Base-by-base conservation (phyloP, 495 filamentous ascomycete species). In the Penicillium paxilli region DNA sequence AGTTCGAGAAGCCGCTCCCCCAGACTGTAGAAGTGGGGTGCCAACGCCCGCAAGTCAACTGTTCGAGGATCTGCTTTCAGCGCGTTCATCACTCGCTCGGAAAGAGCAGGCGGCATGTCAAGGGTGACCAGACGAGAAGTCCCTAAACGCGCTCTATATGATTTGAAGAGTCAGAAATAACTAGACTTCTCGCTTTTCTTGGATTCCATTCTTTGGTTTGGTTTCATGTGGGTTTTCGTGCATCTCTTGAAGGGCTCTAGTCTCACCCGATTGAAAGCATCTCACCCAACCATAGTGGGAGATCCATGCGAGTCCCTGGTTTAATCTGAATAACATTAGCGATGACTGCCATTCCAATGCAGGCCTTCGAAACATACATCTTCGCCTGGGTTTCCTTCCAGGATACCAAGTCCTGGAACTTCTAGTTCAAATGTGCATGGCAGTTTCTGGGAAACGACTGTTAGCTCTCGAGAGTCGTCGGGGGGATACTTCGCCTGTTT, bases 221-320 rank as follows among this genome's bases (percentile, higher is more conserved):
- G n/a, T n/a, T n/a, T n/a, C n/a, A n/a, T n/a, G n/a, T n/a, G n/a
- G n/a, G n/a, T n/a, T n/a, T n/a, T n/a, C 19, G 9, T 20, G 4
- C 16, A 25, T 25, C 16, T 12, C 21, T 12, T 41, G 2, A 20
- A 16, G 24, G 44, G 28, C 14, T 12, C 14, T 11, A 30, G 19
- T 61, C 65, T 70, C 68, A 84, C 80, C 87, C 87, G 41, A 96
- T 87, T 40, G 91, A 93, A 23, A 98, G 87, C 81, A 96, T 92
- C 72, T 96, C 91, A 52, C 88, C 91, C n/a, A 98, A 86, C 95
- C 95, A 98, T 67, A 98, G 78, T 30, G 94, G 95, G 1, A 98
- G 84, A 51, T 88, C 84, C 50, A 96, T 76, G 25, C 83, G 83
- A 2, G 90, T 91, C 28, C 89, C 88, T 38, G 86, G 70, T 72